Conservation (phyloP, 2,329 filamentous ascomycete genomes). For the Lasiodiplodia theobromae region DNA sequence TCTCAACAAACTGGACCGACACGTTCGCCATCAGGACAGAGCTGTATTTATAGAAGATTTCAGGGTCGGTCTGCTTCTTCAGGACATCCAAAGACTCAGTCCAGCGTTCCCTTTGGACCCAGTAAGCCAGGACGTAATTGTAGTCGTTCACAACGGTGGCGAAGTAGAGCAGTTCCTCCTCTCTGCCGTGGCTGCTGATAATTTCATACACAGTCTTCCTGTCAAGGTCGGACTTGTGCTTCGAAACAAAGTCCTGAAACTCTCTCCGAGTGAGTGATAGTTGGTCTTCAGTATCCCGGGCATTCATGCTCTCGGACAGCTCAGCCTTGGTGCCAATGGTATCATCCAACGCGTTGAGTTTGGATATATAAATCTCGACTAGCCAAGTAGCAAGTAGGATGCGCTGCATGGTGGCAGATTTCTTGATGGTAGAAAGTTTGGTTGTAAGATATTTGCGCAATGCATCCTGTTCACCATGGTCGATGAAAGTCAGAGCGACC, state of each 20-base stretch:
- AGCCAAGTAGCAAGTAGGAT: constrained; percentile 97
- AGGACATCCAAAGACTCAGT: constrained; percentile 83
- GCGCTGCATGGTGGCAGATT: constrained; percentile 86
- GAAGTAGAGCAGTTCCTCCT: constrained; percentile 91
- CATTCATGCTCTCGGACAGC: constrained; percentile 73
- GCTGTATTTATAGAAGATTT: constrained; percentile 96
- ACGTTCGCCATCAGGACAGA: constrained; percentile 94
- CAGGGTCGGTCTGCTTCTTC: constrained; percentile 89
- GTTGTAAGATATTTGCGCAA: constrained; percentile 87
- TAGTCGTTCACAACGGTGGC: constrained; percentile 89
- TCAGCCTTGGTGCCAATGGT: constrained; percentile 90
- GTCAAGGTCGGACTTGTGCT: constrained; percentile 87
- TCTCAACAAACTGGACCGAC: constrained; percentile 86
- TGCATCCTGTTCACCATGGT: constrained; percentile 88
- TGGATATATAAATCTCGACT: constrained; percentile 95
- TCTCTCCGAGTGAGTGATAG: constrained; percentile 75
- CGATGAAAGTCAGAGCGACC: constrained; percentile 88
- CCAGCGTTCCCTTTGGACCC: constrained; percentile 96
- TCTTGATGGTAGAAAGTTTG: constrained; percentile 83
- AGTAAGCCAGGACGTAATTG: constrained; percentile 94
- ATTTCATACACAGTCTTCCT: constrained; percentile 93
- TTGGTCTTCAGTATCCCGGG: constrained; percentile 74
- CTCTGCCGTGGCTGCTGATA: constrained; percentile 91
- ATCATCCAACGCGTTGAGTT: constrained; percentile 92
- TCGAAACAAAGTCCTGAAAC: constrained; percentile 86